A percentile compares a stretch with the other conserved stretches of the same genome.
phyloP scores from a whole-genome alignment of 2,329 filamentous ascomycete genomes.

The Fusarium sp. region DNA sequence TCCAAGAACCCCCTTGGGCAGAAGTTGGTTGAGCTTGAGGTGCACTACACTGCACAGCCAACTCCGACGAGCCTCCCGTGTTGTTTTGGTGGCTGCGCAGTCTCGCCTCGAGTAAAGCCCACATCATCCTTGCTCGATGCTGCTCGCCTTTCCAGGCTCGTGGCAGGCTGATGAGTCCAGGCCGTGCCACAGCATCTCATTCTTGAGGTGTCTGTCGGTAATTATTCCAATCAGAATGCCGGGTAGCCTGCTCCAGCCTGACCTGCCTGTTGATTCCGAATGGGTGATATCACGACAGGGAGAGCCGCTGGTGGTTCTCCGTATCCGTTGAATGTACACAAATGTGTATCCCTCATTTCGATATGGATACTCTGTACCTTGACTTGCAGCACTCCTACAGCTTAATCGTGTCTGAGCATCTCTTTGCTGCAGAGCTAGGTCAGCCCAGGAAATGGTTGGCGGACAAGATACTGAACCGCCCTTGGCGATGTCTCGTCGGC shows the following conservation, averaged over 20 bases:
- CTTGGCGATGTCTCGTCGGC: background rate
- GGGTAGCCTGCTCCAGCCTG: background rate
- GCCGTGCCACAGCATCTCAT: slow-evolving; percentile 22
- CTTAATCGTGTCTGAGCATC: background rate
- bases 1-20: slow-evolving; percentile 2
- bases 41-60: background rate
- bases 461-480: background rate
- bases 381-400: background rate
- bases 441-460: background rate
- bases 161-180: slow-evolving; percentile 18
- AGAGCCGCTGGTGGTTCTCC: background rate
- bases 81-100: background rate
- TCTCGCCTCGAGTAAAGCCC: slow-evolving; percentile 2
- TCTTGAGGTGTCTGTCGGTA: slow-evolving; percentile 10
- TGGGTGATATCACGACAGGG: background rate
- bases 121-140: slow-evolving; percentile 17
- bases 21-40: slow-evolving; percentile 2
- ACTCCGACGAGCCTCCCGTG: background rate
- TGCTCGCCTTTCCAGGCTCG: slow-evolving; percentile 2
- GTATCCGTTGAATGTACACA: background rate
- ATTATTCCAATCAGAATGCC: background rate
- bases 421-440: background rate
- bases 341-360: background rate
- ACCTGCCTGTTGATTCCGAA: background rate
- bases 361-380: background rate